phyloP scores from a whole-genome alignment of 495 filamentous ascomycete species.

The Aspergillus egyptiacus region DNA sequence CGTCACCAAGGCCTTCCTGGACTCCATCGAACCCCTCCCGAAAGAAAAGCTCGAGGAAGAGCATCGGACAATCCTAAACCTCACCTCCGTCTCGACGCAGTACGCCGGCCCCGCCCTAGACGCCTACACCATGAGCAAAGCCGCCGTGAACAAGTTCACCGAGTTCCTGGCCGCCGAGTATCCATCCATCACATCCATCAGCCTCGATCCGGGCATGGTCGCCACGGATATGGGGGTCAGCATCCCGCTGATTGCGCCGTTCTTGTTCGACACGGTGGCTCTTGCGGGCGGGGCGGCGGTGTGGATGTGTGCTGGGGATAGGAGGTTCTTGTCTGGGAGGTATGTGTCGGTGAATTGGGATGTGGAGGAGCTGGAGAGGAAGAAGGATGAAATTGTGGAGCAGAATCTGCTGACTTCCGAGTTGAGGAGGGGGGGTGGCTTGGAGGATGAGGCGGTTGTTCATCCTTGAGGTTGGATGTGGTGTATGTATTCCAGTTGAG shows the following conservation, averaged over 20 bases:
- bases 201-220: constrained; percentile 36
- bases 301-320: constrained; percentile 33
- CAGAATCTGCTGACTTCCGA: constrained; percentile 26
- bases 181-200: constrained; percentile 32
- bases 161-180: constrained; percentile 26
- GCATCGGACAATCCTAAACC: constrained; percentile 33
- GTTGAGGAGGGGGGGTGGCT: no score
- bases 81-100: constrained; percentile 19
- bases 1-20: constrained; percentile 33
- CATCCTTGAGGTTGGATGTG: no score
- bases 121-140: constrained; percentile 34
- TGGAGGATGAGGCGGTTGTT: no score
- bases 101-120: constrained; percentile 27
- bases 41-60: no score
- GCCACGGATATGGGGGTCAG: constrained; percentile 29
- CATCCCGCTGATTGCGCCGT: background rate
- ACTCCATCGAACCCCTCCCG: constrained; percentile 17
- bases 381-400: constrained; percentile 37
- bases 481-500: no score
- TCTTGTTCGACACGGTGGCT: constrained; percentile 2
- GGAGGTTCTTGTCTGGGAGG: constrained; percentile 37
- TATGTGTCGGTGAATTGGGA: constrained; percentile 41
- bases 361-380: constrained; percentile 35
- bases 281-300: constrained; percentile 35
- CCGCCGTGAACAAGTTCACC: constrained; percentile 27